Percentiles rank a stretch among this genome's conserved stretches.
phyloP scores from a whole-genome alignment of 73 alveolate genomes.

The Loxodes magnus region DNA sequence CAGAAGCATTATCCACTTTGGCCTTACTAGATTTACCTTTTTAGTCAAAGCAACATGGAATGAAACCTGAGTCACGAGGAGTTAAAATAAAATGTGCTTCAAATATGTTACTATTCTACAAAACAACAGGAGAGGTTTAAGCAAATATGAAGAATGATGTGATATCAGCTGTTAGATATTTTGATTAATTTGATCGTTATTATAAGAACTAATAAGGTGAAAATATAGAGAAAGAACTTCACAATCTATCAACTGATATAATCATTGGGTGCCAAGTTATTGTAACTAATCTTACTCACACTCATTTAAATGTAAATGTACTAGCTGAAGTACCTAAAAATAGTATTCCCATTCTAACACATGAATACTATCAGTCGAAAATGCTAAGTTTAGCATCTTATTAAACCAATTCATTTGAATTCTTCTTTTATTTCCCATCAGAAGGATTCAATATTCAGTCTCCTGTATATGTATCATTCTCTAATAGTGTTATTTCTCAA shows the following conservation, averaged over 20 bases:
- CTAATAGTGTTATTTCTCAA: slow-evolving; percentile 30
- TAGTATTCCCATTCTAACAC: slow-evolving; percentile 4
- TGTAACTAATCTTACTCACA: neutral
- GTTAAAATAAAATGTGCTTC: too few relatives aligned
- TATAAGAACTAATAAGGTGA: neutral
- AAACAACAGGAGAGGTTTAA: too few relatives aligned
- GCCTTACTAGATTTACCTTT: too few relatives aligned
- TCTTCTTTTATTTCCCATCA: slow-evolving; percentile 33
- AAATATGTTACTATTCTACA: too few relatives aligned
- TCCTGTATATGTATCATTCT: slow-evolving; percentile 33
- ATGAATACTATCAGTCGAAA: neutral
- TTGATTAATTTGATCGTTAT: neutral
- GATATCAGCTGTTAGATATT: too few relatives aligned
- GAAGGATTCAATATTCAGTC: slow-evolving; percentile 23
- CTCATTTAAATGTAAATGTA: neutral
- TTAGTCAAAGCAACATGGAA: too few relatives aligned
- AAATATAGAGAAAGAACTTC: slow-evolving; percentile 8
- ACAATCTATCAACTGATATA: neutral
- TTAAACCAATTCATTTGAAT: slow-evolving; percentile 23
- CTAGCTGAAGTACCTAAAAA: neutral
- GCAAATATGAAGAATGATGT: too few relatives aligned
- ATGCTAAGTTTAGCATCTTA: neutral
- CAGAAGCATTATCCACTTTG: too few relatives aligned
- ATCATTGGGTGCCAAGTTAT: slow-evolving; percentile 1
- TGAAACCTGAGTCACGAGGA: too few relatives aligned